phyloP scores from a whole-genome alignment of 805 yeast genomes.

The Torulaspora delbrueckii region DNA sequence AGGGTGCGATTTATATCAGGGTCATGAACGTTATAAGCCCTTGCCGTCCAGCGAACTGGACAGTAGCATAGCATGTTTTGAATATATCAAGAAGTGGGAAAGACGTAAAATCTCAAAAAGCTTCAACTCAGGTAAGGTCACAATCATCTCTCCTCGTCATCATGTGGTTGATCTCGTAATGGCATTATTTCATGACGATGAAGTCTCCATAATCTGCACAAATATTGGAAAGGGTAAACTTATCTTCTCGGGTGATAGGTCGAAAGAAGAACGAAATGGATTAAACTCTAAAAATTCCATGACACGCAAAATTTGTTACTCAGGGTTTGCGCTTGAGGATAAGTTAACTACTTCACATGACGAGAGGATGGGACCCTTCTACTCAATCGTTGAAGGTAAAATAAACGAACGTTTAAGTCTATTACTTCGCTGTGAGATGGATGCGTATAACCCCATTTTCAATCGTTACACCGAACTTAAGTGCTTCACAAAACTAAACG shows the following conservation, averaged over 20 bases:
- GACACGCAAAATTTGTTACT: conserved; percentile 22
- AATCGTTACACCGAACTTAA: conserved; percentile 30
- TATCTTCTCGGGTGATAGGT: conserved; percentile 20
- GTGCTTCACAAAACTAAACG: conserved; percentile 25
- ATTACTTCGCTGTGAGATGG: conserved; percentile 34
- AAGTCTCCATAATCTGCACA: conserved; percentile 17
- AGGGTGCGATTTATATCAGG: conserved; percentile 24
- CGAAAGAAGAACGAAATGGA: conserved; percentile 1
- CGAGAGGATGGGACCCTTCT: conserved; percentile 9
- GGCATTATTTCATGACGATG: conserved; percentile 19
- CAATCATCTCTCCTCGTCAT: conserved; percentile 31
- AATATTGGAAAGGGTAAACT: conserved; percentile 18
- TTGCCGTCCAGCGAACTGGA: conserved; percentile 22
- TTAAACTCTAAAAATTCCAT: conserved; percentile 12
- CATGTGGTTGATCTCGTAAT: conserved; percentile 28
- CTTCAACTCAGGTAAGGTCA: conserved; percentile 11
- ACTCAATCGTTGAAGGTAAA: conserved; percentile 27
- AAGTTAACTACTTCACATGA: conserved; percentile 15
- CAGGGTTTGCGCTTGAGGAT: conserved; percentile 34
- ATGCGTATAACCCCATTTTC: conserved; percentile 22
- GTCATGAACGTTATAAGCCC: conserved; percentile 19
- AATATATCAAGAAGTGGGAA: conserved; percentile 17
- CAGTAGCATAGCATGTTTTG: conserved; percentile 20
- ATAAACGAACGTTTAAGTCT: conserved; percentile 18
- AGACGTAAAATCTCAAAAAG: neutral